Evolutionary conservation across 768 basidiomycete species (phyloP), one percentile per base, ranked within the genome.

Genomic region (Clavulina sp.): DNA sequence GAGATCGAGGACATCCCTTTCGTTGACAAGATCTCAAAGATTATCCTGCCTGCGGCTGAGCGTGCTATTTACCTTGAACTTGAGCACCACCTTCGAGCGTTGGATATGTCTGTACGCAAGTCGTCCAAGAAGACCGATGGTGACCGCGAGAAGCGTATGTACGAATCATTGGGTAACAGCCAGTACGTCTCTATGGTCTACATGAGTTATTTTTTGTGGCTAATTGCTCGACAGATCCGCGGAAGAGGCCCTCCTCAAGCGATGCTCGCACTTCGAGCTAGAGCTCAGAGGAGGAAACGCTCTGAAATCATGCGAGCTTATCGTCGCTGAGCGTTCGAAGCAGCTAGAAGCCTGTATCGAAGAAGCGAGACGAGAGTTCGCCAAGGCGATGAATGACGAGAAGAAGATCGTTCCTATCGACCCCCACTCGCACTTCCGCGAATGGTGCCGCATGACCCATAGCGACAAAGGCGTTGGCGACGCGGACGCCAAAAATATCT

Each of bases 1-100:
- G 92, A 96, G 66, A 96, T 95, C 52, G 89, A 91, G 54, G 92
- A 96, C 66, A 96, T 96, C 52, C 83, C 84, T 1, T 86, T 79
- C 67, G 73, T 73, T 0, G 73, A 72, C 54, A 69, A 81, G 52
- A 66, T 79, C 28, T 71, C 79, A 57, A 68, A 70, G 26, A 76
- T 93, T 40, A 60, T 60, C 18, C 77, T 93, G 5, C 91, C 92
- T 9, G 88, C 91, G 4, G 87, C 92, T 0, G 92, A 95, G 64
- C 83, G 84, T 5, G 86, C 89, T 0, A 89, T 96, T 56, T 95
- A 96, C 63, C 73, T 92, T 30, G 92, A 96, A 61, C 74, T 96
- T 5, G 89, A 93, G 57, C 92, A 96, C 57, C 84, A 93, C 60
- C 69, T 96, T 30, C 80, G 82, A 36, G 86, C 91, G 19, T 68